Evolutionary conservation across 768 basidiomycete species (phyloP).

Genomic region (Pluteus cervinus): DNA sequence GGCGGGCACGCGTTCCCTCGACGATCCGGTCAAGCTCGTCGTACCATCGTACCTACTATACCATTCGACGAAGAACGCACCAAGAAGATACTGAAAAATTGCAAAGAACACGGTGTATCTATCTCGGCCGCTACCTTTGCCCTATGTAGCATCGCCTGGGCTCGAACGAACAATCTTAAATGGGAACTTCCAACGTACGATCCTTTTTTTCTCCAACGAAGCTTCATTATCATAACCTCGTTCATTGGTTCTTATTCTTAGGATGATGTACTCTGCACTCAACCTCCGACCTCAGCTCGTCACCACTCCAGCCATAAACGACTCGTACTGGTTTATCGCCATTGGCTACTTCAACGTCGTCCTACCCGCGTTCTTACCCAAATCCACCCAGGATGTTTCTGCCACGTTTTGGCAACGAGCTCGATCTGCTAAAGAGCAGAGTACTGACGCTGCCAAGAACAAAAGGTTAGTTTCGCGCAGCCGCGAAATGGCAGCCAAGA

Average conservation of each 20-base stretch:
- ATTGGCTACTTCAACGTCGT: slow-evolving; percentile 80
- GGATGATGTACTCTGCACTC: slow-evolving; percentile 83
- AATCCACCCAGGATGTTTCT: slow-evolving; percentile 27
- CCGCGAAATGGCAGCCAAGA: slow-evolving; percentile 57
- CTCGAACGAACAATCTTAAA: slow-evolving; percentile 36
- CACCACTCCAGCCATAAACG: slow-evolving; percentile 34
- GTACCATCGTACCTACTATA: slow-evolving; percentile 66
- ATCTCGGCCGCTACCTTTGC: slow-evolving; percentile 75
- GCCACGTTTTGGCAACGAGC: slow-evolving; percentile 73
- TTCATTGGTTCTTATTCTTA: slow-evolving; percentile 21
- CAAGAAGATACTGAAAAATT: slow-evolving; percentile 56
- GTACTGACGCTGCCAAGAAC: slow-evolving; percentile 55
- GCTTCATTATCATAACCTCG: too few species aligned
- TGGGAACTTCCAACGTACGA: slow-evolving; percentile 48
- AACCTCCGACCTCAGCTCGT: slow-evolving; percentile 64
- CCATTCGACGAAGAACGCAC: slow-evolving; percentile 52
- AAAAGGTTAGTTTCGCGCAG: slow-evolving; percentile 57
- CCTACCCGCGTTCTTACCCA: slow-evolving; percentile 68
- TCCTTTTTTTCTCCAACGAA: not conserved
- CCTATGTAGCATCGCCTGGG: slow-evolving; percentile 72
- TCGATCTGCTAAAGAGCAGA: slow-evolving; percentile 61
- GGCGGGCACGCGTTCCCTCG: slow-evolving; percentile 74
- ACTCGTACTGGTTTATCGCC: slow-evolving; percentile 80
- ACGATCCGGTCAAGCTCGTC: slow-evolving; percentile 34
- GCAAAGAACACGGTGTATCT: slow-evolving; percentile 67